Evolutionary conservation across 805 yeast genomes (phyloP), one percentile per base, ranked within the genome.

Genomic region (Lipomyces yamadae): DNA sequence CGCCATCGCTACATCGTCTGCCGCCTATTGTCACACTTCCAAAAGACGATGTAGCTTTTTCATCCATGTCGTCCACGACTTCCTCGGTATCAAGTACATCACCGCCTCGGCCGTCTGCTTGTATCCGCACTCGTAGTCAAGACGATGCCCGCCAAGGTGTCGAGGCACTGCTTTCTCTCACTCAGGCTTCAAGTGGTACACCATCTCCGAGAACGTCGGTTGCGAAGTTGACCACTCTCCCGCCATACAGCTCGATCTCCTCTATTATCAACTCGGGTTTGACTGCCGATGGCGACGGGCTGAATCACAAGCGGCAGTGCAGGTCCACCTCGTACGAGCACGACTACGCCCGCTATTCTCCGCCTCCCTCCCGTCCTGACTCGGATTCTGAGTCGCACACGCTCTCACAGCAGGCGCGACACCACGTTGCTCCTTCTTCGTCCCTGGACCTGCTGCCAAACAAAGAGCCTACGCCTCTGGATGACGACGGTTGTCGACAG

Each of bases 111-210:
- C 24, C 69, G 54, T 4, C 42, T 39, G 32, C 54, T 35, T 7
- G 37, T 59, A 55, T 3, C 64, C 67, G 39, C 58, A 59, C 30
- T 18, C 32, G 54, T 32, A 54, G 60, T n/a, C 58, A 55, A 8
- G 62, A 62, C n/a, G 71, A 64, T 29, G 65, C 69, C 13, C 60
- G 70, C 0, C 70, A 66, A 39, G 71, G 71, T 53, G 71, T 68
- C 35, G 71, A 68, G 55, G 71, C 71, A 2, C 52, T 68, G 1
- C 70, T 68, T 7, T 58, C 67, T 8, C 65, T 68, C 13, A 59
- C 29, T 18, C 60, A 42, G 4, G 60, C 7, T 13, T 58, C 11
- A 56, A n/a, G 58, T 55, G 13, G 52, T 7, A 18, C 30, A 13
- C 24, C 48, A 18, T 10, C 64, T 4, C 60, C 48, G 7, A 15